Conservation (phyloP, 1,139 yeast species). For the Yamadazyma buinensis region DNA sequence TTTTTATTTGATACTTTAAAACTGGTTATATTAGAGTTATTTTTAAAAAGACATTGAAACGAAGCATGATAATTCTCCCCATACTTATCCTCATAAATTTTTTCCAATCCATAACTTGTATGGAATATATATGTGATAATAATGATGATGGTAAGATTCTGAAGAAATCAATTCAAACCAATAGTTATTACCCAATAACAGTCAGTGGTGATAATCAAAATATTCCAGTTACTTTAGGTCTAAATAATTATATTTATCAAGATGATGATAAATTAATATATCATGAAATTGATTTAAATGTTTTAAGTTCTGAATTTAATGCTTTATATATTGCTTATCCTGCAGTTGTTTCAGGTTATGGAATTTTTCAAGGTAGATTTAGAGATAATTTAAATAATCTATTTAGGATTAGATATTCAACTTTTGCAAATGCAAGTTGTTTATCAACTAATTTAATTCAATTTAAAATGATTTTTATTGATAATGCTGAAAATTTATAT, state of each 20-base stretch:
- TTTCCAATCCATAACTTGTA: too few species aligned
- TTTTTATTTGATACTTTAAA: too few species aligned
- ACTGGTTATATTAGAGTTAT: too few species aligned
- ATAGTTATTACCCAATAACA: slow-evolving; percentile 11
- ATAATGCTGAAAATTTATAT: slow-evolving; percentile 7
- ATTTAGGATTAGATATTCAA: slow-evolving; percentile 12
- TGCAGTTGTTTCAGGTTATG: slow-evolving; percentile 5
- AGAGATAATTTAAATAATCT: slow-evolving; percentile 11
- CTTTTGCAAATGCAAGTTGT: slow-evolving; percentile 9
- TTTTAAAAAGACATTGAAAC: too few species aligned
- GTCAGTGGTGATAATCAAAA: slow-evolving; percentile 7
- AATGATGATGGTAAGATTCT: neutral
- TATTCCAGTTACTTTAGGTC: slow-evolving; percentile 13
- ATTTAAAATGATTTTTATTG: slow-evolving; percentile 12
- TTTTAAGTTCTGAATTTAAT: slow-evolving; percentile 9
- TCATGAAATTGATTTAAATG: slow-evolving; percentile 14
- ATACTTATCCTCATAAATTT: too few species aligned
- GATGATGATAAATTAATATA: slow-evolving; percentile 3
- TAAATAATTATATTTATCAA: slow-evolving; percentile 12
- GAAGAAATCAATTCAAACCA: slow-evolving; percentile 6
- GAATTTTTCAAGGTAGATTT: slow-evolving; percentile 5
- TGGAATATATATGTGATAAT: slow-evolving; percentile 4
- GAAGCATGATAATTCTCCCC: too few species aligned
- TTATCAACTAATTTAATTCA: slow-evolving; percentile 12
- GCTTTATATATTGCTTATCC: slow-evolving; percentile 12